Conservation (phyloP, 305 asterid species). For the Fraxinus sp. region DNA sequence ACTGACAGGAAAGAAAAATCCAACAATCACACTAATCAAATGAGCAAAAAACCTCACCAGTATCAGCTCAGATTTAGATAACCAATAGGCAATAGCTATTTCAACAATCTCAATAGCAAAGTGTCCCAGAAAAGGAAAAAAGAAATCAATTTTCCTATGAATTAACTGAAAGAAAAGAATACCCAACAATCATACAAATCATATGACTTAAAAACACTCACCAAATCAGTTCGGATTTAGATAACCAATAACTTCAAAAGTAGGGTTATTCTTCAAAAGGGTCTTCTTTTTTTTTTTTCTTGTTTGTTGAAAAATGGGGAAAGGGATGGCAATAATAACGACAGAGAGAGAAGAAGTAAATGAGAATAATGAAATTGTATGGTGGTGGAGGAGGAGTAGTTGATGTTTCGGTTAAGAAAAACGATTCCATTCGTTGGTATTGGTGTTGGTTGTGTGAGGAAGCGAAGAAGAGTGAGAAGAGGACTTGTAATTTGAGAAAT, state of each 20-base stretch:
- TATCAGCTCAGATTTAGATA: slow-evolving; percentile 26
- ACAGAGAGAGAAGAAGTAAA: slow-evolving; percentile 30
- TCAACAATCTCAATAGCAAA: slow-evolving; percentile 22
- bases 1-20: slow-evolving; percentile 22
- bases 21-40: slow-evolving; percentile 26
- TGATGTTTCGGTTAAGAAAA: slow-evolving; percentile 49
- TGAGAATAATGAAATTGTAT: slow-evolving; percentile 38
- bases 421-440: slow-evolving; percentile 58
- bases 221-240: slow-evolving; percentile 33
- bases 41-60: not conserved
- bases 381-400: slow-evolving; percentile 44
- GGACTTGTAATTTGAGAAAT: slow-evolving; percentile 42
- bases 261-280: not conserved
- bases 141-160: slow-evolving; percentile 13
- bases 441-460: slow-evolving; percentile 39
- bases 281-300: not conserved
- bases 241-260: slow-evolving; percentile 24
- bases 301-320: slow-evolving; percentile 33
- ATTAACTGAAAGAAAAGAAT: slow-evolving; percentile 23
- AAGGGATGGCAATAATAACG: slow-evolving; percentile 38
- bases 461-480: slow-evolving; percentile 25
- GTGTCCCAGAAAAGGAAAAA: not conserved
- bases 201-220: slow-evolving; percentile 26
- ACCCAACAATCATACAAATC: slow-evolving; percentile 27
- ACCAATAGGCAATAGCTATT: slow-evolving; percentile 25